Evolutionary conservation across 176 grass and related monocot species (phyloP).

Genomic region (Bromus sterilis): DNA sequence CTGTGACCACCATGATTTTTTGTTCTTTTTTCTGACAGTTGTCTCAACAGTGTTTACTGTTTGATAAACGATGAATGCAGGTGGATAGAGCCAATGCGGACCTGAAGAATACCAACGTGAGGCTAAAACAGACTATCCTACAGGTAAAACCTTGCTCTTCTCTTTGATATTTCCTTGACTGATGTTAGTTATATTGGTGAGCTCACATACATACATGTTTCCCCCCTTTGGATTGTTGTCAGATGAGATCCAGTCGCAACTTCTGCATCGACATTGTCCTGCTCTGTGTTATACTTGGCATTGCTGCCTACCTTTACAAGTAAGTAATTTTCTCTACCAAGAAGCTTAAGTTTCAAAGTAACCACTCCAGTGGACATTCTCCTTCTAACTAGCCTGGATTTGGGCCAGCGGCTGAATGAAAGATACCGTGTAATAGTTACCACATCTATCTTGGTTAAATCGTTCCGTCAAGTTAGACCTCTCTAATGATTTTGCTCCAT

Average conservation of each 20-base stretch:
- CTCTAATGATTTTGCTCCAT: not conserved
- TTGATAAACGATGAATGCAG: slow-evolving; percentile 8
- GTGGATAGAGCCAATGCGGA: slow-evolving; percentile 75
- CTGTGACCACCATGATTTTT: not conserved
- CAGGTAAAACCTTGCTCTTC: slow-evolving; percentile 27
- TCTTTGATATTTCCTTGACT: not conserved
- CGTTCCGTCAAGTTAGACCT: not conserved
- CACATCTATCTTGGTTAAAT: not conserved
- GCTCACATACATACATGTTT: not conserved
- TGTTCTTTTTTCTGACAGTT: not conserved
- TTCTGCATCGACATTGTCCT: slow-evolving; percentile 80
- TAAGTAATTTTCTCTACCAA: slow-evolving; percentile 31
- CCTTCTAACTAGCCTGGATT: not conserved
- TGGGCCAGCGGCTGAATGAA: not conserved
- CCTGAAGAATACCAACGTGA: slow-evolving; percentile 81
- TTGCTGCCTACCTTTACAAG: slow-evolving; percentile 89
- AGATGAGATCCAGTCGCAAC: slow-evolving; percentile 85
- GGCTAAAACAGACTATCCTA: slow-evolving; percentile 63
- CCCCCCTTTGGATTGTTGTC: not conserved
- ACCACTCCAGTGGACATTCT: not conserved
- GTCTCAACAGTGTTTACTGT: not conserved
- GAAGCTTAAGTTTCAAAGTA: not conserved
- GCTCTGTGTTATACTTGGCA: slow-evolving; percentile 72
- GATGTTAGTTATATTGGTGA: not conserved
- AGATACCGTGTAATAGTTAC: not conserved